Conservation (phyloP, 768 basidiomycete species). For the Russula compacta region DNA sequence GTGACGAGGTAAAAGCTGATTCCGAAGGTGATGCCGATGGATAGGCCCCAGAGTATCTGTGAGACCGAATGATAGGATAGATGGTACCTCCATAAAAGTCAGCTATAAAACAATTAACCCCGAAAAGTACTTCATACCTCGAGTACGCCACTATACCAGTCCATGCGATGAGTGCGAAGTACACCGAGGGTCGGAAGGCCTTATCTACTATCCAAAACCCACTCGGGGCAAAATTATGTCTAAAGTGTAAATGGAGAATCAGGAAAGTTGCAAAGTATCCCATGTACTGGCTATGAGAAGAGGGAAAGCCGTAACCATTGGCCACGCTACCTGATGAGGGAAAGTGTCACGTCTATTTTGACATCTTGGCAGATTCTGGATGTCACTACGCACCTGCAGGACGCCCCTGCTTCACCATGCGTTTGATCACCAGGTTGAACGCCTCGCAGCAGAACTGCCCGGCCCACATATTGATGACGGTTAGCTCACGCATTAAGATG, state of each 20-base stretch:
- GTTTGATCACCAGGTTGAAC: conserved; percentile 63
- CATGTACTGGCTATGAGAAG: conserved; percentile 88
- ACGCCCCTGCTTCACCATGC: conserved; percentile 54
- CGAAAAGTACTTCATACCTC: conserved; percentile 36
- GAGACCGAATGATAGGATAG: conserved; percentile 65
- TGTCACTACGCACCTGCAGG: conserved; percentile 45
- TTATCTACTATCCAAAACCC: conserved; percentile 44
- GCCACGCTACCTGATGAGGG: conserved; percentile 41
- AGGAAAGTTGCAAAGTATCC: conserved; percentile 77
- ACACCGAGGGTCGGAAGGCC: conserved; percentile 39
- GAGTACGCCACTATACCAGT: conserved; percentile 67
- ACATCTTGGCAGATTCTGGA: background rate
- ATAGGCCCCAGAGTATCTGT: conserved; percentile 70
- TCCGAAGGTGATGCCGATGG: conserved; percentile 52
- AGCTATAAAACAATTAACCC: background rate
- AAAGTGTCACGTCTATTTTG: background rate
- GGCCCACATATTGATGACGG: conserved; percentile 77
- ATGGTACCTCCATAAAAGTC: conserved; percentile 40
- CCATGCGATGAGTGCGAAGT: conserved; percentile 46
- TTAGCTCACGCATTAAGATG: conserved; percentile 66
- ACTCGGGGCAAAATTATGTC: conserved; percentile 52
- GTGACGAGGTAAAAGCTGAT: conserved; percentile 42
- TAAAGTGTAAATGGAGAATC: conserved; percentile 60
- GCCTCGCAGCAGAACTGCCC: conserved; percentile 69
- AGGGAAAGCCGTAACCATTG: conserved; percentile 79